Base-by-base conservation (phyloP, 1,139 yeast genomes). In the Taphrina flavorubra region DNA sequence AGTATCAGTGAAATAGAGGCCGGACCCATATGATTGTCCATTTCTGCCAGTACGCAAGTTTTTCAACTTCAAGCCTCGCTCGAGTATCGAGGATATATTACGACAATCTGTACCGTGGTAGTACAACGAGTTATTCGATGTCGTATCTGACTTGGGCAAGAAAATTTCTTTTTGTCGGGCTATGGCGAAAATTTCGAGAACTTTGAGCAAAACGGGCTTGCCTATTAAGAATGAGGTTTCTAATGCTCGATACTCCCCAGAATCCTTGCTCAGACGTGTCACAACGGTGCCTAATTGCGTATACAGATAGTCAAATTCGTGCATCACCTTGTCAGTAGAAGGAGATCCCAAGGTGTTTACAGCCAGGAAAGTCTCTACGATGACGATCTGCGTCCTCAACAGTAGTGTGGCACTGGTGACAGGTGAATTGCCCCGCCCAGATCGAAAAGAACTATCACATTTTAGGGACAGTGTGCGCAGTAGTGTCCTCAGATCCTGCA, bases 1-100 rank as follows among this genome's bases (percentile, higher is more conserved):
- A 8, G 53, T 49, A n/a, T 49, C 53, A 20, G 53, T 49, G 20
- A 49, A 49, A 34, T 49, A 49, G 36, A 49, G 31, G 10, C 53
- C 53, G n/a, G 31, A 25, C 13, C 53, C 53, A 49, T 49, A 34
- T 16, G 36, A 8, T 8, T 8, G 53, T 8, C 53, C 53, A 49
- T 49, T 20, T 16, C n/a, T 49, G 13, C 53, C 53, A 11, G 53
- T 25, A 11, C 20, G 10, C 13, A 8, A 11, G n/a, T 25, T 49
- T 11, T 7, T 14, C 10, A 49, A 25, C n/a, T 49, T 49, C 53
- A 49, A 25, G 10, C 53, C 53, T 6, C 20, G 53, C 36, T 49
- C n/a, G 8, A 49, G 20, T 49, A 49, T 49, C 8, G 53, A 49
- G 8, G 34, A 36, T 34, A 49, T 16, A 49, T 49, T 49, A 49